phyloP scores from a whole-genome alignment of 2,329 filamentous ascomycete genomes.

The Diaporthe sp. region DNA sequence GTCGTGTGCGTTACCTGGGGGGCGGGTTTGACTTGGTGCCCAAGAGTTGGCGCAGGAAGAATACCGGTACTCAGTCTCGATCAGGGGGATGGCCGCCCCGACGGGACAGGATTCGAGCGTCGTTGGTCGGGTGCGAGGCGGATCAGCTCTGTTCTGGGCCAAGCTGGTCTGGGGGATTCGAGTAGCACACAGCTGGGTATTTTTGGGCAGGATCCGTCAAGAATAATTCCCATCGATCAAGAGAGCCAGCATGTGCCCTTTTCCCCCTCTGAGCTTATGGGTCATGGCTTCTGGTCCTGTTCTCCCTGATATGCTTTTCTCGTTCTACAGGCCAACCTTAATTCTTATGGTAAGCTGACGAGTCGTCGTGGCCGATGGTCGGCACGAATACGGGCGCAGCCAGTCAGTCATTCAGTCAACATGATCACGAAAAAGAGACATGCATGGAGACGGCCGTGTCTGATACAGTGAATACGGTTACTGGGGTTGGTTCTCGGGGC shows the following conservation, averaged over 20 bases:
- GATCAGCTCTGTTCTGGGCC: not conserved
- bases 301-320: not conserved
- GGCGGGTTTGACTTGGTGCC: slow-evolving; percentile 32
- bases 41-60: slow-evolving; percentile 28
- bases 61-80: slow-evolving; percentile 15
- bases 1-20: slow-evolving; percentile 13
- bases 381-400: slow-evolving; percentile 15
- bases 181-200: slow-evolving; percentile 1
- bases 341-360: slow-evolving; percentile 25
- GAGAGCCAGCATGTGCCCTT: not conserved
- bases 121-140: not conserved
- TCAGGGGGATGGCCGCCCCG: slow-evolving; percentile 12
- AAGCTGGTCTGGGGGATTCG: slow-evolving; percentile 16
- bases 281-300: not conserved
- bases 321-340: slow-evolving; percentile 14
- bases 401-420: not conserved
- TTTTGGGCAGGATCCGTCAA: slow-evolving; percentile 20
- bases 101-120: not conserved
- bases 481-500: not conserved
- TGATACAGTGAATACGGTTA: not conserved
- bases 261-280: not conserved
- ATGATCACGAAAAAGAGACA: not conserved
- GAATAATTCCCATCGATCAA: not conserved
- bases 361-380: slow-evolving; percentile 27
- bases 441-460: slow-evolving; percentile 5